Base-by-base conservation (phyloP, 306 rosid species). In the Acmispon strigosus region DNA sequence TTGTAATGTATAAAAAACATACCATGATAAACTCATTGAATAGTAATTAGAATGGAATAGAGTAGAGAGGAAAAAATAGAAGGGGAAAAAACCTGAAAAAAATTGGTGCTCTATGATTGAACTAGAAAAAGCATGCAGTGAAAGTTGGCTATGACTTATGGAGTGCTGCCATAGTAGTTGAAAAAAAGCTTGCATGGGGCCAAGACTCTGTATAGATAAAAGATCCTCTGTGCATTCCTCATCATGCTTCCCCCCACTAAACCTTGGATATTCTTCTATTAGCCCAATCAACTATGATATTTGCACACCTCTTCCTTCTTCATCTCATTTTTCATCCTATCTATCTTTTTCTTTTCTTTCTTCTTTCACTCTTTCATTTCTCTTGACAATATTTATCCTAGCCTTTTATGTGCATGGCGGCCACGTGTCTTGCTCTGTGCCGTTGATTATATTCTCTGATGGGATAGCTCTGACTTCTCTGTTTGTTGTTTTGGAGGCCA, bases 211-310 rank as follows among this genome's bases (percentile, higher is more conserved):
- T 60, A 69, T 18, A 67, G 48, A 57, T 37, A 77, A 83, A 72
- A 69, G 86, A 85, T 86, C 84, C 69, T 78, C 66, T 81, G 29
- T 73, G 82, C 80, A 57, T 64, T 9, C 71, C 44, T 85, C 87
- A 81, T 92, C 74, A 92, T 92, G 87, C 49, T 78, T 83, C 51
- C 24, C 88, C 85, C 96, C 91, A 86, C 96, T 78, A 68, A 66
- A 16, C 57, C 55, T 65, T 12, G 53, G 58, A 73, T 78, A 69
- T 82, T 84, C 86, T 62, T 76, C 76, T 45, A 32, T 9, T 56
- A 54, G 9, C 22, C 19, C 56, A 50, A 37, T 66, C 43, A 50
- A 27, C 34, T 27, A 27, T 27, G 34, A 27, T 27, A 27, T 27
- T 27, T 27, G 34, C 34, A 27, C 34, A 2, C 34, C 34, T 27